These are phyloP conservation scores for Lasiosphaeriaceae sp. DNA, from an alignment of 495 filamentous ascomycete species.

Conservation along the genomic window DNA sequence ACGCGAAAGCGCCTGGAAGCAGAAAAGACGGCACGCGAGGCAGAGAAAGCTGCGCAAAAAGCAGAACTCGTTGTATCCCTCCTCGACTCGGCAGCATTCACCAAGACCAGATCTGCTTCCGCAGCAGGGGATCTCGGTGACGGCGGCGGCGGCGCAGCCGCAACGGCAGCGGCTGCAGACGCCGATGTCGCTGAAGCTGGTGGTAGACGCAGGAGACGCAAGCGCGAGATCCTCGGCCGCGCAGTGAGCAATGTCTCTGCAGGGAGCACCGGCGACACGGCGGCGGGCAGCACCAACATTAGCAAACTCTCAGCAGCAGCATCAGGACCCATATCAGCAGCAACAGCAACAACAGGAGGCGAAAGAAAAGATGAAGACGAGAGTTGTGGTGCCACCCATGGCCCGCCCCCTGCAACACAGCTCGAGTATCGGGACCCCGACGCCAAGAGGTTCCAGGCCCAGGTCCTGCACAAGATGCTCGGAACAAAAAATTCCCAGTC, in stretches of 20 bases:
- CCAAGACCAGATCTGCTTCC: constrained; percentile 6
- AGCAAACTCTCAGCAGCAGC: too few species aligned
- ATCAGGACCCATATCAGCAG: background rate
- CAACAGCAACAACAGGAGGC: background rate
- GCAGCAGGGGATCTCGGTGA: constrained; percentile 7
- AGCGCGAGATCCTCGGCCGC: constrained; percentile 46
- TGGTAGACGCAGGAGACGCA: constrained; percentile 21
- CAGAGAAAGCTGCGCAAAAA: background rate
- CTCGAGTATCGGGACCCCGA: constrained; percentile 46
- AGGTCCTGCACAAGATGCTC: constrained; percentile 19
- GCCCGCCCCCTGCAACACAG: constrained; percentile 39
- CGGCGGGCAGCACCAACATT: background rate
- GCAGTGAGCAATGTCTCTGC: constrained; percentile 49
- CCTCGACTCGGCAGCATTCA: constrained; percentile 1
- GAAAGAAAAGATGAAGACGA: too few species aligned
- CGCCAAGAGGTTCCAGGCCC: constrained; percentile 19
- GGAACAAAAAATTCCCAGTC: too few species aligned
- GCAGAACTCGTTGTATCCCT: constrained; percentile 22
- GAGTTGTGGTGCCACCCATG: too few species aligned
- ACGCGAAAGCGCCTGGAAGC: background rate
- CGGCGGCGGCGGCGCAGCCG: background rate
- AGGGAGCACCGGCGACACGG: constrained; percentile 22
- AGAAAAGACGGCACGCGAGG: background rate
- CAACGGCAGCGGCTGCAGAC: background rate
- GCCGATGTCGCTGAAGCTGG: background rate